A percentile compares a stretch with the other conserved stretches of the same genome.
Evolutionary conservation across 1,284 basidiomycete species (phyloP).

Genomic region (Ustilago loliicola): DNA sequence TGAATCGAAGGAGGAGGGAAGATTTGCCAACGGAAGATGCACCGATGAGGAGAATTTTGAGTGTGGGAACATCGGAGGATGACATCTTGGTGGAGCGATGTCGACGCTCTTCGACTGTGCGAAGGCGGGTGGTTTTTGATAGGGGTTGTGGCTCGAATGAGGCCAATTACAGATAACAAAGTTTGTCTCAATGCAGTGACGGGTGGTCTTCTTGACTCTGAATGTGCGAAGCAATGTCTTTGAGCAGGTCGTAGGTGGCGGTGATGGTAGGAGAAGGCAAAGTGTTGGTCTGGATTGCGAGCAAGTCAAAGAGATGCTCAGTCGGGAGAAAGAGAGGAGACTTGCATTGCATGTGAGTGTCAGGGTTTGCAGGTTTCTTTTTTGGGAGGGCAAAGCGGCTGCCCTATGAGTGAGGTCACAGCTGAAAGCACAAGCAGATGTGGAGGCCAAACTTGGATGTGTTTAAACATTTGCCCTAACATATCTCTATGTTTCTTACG

Average conservation of each 20-base stretch:
- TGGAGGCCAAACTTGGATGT: constrained; percentile 19
- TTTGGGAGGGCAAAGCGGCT: neutral
- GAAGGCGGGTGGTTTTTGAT: constrained; percentile 1
- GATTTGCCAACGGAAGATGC: constrained; percentile 90
- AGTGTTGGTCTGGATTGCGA: neutral
- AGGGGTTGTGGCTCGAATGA: neutral
- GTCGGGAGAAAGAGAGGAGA: neutral
- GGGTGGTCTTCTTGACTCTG: too few species aligned
- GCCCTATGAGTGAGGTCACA: constrained; percentile 6
- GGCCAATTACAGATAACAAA: neutral
- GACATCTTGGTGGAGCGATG: constrained; percentile 20
- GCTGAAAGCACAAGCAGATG: constrained; percentile 28
- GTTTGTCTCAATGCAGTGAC: neutral
- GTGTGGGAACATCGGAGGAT: constrained; percentile 63
- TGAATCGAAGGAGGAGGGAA: constrained; percentile 90
- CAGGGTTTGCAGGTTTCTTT: constrained; percentile 3
- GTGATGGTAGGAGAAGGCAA: constrained; percentile 3
- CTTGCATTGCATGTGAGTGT: constrained; percentile 15
- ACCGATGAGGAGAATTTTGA: constrained; percentile 76
- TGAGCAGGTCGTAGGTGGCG: neutral
- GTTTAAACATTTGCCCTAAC: constrained; percentile 14
- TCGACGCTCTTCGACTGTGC: neutral
- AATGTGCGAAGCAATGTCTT: neutral
- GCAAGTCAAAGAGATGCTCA: neutral
- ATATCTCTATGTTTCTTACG: neutral